These are phyloP conservation scores for Pseudocercospora pini-densiflorae DNA, from an alignment of 2,329 filamentous ascomycete genomes.

Conservation along the genomic window DNA sequence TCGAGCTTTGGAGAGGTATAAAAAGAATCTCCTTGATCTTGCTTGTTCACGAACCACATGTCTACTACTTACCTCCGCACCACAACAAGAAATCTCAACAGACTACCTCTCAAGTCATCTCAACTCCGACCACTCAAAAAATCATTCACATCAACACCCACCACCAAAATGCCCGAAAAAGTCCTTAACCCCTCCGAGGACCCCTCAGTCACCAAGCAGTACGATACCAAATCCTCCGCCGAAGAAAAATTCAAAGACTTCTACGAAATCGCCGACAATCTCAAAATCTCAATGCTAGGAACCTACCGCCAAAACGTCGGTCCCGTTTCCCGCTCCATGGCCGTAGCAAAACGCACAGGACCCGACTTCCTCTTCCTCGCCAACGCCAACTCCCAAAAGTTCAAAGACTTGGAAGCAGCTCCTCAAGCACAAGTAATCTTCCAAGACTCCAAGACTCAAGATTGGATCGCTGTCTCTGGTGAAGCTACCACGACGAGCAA, in stretches of 20 bases:
- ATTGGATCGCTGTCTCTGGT: constrained; percentile 55
- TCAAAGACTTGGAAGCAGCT: constrained; percentile 50
- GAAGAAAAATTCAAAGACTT: constrained; percentile 54
- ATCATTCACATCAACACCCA: constrained; percentile 22
- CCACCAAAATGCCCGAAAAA: constrained; percentile 52
- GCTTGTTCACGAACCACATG: not conserved
- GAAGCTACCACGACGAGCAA: constrained; percentile 47
- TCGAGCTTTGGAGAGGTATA: not conserved
- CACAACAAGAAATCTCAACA: not conserved
- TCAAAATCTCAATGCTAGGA: constrained; percentile 51
- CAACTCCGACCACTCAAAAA: constrained; percentile 6
- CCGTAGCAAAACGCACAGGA: constrained; percentile 59
- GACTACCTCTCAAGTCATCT: not conserved
- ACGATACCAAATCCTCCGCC: constrained; percentile 49
- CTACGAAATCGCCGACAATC: constrained; percentile 51
- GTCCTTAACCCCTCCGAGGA: constrained; percentile 49
- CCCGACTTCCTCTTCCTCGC: constrained; percentile 58
- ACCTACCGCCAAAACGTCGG: constrained; percentile 49
- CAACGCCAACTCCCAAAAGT: constrained; percentile 54
- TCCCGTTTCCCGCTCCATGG: constrained; percentile 55
- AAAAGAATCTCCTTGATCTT: not conserved
- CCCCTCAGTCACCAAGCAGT: constrained; percentile 56
- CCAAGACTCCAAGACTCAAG: constrained; percentile 52
- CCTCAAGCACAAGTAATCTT: constrained; percentile 51
- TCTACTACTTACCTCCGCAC: not conserved